Conservation (phyloP, 2,329 filamentous ascomycete genomes). For the Ascochyta koolunga region DNA sequence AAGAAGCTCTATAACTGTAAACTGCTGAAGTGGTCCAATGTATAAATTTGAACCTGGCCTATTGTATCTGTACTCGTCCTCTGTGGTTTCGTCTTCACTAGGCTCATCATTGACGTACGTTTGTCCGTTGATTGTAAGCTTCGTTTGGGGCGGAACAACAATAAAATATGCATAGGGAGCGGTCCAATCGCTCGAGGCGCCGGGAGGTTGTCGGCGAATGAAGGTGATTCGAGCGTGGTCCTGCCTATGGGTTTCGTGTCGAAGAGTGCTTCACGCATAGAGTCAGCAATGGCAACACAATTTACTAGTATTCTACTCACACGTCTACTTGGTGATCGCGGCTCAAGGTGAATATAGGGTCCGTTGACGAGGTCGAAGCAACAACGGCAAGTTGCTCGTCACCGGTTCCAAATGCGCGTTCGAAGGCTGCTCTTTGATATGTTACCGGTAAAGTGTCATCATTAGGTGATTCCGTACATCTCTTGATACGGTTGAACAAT, state of each 20-base stretch:
- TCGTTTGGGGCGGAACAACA: neutral
- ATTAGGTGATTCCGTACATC: neutral
- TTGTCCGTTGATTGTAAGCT: neutral
- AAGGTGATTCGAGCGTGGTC: neutral
- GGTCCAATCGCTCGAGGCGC: neutral
- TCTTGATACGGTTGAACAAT: neutral
- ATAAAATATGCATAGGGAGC: neutral
- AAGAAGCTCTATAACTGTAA: neutral
- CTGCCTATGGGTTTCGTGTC: neutral
- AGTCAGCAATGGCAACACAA: neutral
- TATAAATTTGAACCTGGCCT: no score
- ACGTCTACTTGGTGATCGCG: neutral
- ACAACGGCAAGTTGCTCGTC: neutral
- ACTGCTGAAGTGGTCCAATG: neutral
- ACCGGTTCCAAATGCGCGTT: neutral
- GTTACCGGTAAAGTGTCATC: neutral
- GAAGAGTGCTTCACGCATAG: neutral
- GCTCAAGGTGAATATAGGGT: neutral
- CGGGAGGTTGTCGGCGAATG: neutral
- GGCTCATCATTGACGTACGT: neutral
- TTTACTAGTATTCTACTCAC: neutral
- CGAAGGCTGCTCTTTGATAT: neutral
- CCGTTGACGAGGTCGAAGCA: neutral
- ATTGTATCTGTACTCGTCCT: no score
- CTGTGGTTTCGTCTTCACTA: no score